Evolutionary conservation across 805 yeast species (phyloP).

Genomic region (Ogataea minuta): DNA sequence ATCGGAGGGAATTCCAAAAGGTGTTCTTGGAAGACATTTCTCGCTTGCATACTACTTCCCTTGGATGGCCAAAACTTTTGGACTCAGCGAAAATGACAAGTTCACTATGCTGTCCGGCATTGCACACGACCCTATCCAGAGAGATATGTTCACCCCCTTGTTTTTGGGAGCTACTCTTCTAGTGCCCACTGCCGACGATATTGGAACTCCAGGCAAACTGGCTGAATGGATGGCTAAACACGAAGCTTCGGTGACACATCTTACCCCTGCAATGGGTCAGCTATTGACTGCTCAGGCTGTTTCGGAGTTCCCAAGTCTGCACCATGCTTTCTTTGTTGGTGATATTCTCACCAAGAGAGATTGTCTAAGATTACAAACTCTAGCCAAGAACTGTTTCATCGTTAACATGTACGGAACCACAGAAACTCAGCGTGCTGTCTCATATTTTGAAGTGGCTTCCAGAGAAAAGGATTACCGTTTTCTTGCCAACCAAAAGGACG

Average conservation of each 20-base stretch:
- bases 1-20: slow-evolving; percentile 97
- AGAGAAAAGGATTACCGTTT: slow-evolving; percentile 66
- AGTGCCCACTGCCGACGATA: slow-evolving; percentile 95
- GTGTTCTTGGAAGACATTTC: slow-evolving; percentile 96
- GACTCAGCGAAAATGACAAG: slow-evolving; percentile 72
- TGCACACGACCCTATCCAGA: slow-evolving; percentile 98
- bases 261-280: slow-evolving; percentile 99
- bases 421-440: slow-evolving; percentile 97
- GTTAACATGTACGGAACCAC: slow-evolving; percentile 99
- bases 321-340: slow-evolving; percentile 98
- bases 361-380: slow-evolving; percentile 85
- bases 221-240: slow-evolving; percentile 96
- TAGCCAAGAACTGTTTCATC: slow-evolving; percentile 85
- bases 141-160: slow-evolving; percentile 98
- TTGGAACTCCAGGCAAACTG: slow-evolving; percentile 95
- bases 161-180: slow-evolving; percentile 91
- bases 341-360: slow-evolving; percentile 97
- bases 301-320: slow-evolving; percentile 77
- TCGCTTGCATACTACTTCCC: slow-evolving; percentile 97
- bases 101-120: slow-evolving; percentile 98
- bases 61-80: slow-evolving; percentile 93
- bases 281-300: slow-evolving; percentile 92
- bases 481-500: slow-evolving; percentile 82
- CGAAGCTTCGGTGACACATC: slow-evolving; percentile 93
- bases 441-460: slow-evolving; percentile 85